Evolutionary conservation across 176 grass and related monocot species (phyloP), one percentile per base, ranked within the genome.

Genomic region (Triticum dicoccoides): DNA sequence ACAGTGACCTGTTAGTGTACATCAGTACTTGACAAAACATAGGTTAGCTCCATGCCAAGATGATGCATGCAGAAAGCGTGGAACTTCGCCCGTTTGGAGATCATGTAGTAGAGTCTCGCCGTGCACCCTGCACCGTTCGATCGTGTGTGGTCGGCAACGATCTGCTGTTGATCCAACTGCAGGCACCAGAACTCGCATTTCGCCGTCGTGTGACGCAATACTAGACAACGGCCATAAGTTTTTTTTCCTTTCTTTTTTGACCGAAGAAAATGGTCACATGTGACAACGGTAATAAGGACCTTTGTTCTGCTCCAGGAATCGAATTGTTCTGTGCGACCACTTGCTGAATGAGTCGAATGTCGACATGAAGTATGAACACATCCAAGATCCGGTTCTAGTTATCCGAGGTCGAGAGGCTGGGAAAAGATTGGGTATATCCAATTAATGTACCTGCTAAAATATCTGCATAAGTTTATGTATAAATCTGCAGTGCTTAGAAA

Each of bases 291-390:
- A 82, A 61, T 45, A 74, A 84, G 67, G 65, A 87, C 76, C 17
- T 67, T 62, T 76, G 61, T 32, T 76, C 64, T 80, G 63, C 52
- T 42, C 62, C 30, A 24, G 0, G 74, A 32, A 13, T 52, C 61
- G 62, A 79, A 83, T 87, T 61, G 42, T 77, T 47, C 76, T 11
- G 37, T 39, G 37, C 59, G 83, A 69, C 82, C 49, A 24, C 51
- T 88, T 81, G 11, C 35, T 87, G 82, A 24, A 51, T 51, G 76
- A 45, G 47, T 80, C 67, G 11, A 80, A 18, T 87, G 58, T 68
- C 80, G 80, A 84, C 73, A 39, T 69, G 84, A 87, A 87, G 80
- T 90, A 90, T 83, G 85, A 79, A 84, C 89, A 80, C 75, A 58
- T 61, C 37, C 11, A 7, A 65, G 12, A 45, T 47, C 41, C 38